Conservation (phyloP, 1,284 basidiomycete species). For the Prillingera fragicola region DNA sequence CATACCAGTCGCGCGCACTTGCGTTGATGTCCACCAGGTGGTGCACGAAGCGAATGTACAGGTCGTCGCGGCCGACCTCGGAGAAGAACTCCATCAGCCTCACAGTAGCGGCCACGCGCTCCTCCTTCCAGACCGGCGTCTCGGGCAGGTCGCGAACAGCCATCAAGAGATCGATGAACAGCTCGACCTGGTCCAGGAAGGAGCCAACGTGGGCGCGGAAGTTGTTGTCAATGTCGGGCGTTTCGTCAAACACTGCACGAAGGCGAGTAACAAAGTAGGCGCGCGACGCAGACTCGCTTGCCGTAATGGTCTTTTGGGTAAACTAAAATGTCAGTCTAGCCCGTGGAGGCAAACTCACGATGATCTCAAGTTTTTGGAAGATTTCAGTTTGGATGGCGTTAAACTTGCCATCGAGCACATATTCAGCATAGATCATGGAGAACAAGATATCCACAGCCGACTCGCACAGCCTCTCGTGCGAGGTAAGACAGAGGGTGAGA, state of each 20-base stretch:
- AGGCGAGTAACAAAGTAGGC: conserved; percentile 93
- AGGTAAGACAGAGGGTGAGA: conserved; percentile 86
- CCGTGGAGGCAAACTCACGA: conserved; percentile 21
- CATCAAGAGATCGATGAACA: conserved; percentile 88
- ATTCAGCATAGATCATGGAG: conserved; percentile 93
- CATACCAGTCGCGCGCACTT: conserved; percentile 80
- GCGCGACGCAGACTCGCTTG: conserved; percentile 59
- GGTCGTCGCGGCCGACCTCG: conserved; percentile 76
- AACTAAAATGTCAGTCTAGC: conserved; percentile 21
- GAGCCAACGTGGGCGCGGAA: conserved; percentile 69
- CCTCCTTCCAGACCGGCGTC: conserved; percentile 88
- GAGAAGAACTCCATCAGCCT: conserved; percentile 88
- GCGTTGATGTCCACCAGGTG: conserved; percentile 84
- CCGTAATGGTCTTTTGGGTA: conserved; percentile 19
- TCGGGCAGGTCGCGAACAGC: conserved; percentile 88
- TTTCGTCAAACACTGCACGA: conserved; percentile 73
- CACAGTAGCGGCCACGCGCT: conserved; percentile 85
- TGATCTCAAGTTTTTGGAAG: conserved; percentile 86
- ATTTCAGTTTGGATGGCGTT: conserved; percentile 86
- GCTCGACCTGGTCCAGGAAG: conserved; percentile 84
- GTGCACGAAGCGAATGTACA: conserved; percentile 90
- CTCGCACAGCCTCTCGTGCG: conserved; percentile 84
- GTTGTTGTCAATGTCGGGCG: conserved; percentile 67
- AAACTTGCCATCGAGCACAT: conserved; percentile 71
- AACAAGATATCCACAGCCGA: conserved; percentile 89